Base-by-base conservation (phyloP, 768 basidiomycete species). In the Tubosaeta sp. region DNA sequence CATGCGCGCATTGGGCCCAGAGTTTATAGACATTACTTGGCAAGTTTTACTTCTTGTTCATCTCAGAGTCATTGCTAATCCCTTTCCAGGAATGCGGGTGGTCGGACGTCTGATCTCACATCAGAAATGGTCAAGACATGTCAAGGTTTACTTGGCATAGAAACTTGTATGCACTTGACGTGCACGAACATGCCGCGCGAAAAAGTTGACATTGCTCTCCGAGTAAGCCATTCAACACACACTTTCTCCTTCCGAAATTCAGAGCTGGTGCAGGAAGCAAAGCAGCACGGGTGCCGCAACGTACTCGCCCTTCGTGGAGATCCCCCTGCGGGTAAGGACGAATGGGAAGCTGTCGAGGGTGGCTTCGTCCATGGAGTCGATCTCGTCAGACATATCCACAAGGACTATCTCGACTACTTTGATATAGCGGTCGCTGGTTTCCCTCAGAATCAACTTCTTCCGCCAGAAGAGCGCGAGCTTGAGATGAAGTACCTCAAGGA, bases 1-100 rank as follows among this genome's bases (percentile, higher is more conserved):
- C 57, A 98, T 99, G 97, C 81, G 93, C 48, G 82, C 82, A 8
- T 74, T 97, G 33, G 95, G 97, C 2, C 97, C 97, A 9, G 95
- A 97, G 68, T 99, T 99, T 67, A 88, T 98, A 61, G 95, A 98
- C 68, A 95, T 98, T 64, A 98, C 95, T 67, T 98, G 92, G 92
- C 85, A 54, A 43, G 76, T 53, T 11, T 47, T 39, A 48, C 49
- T 54, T 58, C 42, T 38, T 44, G 4, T 22, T 25, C 17, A 12
- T 43, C 50, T 39, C 46, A 19, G 31, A 10, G 34, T 17, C 12
- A 48, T 19, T 14, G 13, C 46, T 54, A 32, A 62, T 51, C 45
- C 14, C 27, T 43, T 45, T 51, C 11, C 57, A 97, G 94, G 94
- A 95, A 95, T 74, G 95, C 95, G 49, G 95, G 95, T 50, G 95